Evolutionary conservation across 1,284 basidiomycete genomes (phyloP).

Genomic region (Golubevia sp.): DNA sequence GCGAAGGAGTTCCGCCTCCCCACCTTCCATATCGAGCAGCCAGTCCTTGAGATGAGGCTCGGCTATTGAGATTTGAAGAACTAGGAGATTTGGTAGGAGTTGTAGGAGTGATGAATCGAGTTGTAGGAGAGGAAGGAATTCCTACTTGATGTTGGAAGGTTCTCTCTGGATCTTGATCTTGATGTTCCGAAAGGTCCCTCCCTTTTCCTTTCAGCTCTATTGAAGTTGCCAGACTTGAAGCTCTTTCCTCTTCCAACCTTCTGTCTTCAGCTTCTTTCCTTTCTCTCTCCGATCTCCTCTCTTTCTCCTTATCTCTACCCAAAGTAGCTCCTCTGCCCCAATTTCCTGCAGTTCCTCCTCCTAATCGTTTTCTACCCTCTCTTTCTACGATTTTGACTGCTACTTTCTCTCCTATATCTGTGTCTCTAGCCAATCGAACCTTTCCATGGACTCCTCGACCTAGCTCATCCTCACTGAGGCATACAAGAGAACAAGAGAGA

Average conservation of each 20-base stretch:
- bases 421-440: slow-evolving; percentile 50
- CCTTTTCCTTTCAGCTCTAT: not conserved
- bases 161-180: no score
- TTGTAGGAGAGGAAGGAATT: no score
- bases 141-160: no score
- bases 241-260: no score
- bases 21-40: slow-evolving; percentile 15
- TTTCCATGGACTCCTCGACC: slow-evolving; percentile 57
- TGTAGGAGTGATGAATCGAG: no score
- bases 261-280: not conserved
- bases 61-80: not conserved
- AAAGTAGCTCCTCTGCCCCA: not conserved
- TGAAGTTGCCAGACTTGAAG: not conserved
- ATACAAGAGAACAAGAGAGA: not conserved
- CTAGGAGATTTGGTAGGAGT: not conserved
- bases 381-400: slow-evolving; percentile 50
- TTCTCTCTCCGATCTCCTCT: not conserved
- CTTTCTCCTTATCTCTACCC: not conserved
- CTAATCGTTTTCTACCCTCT: slow-evolving; percentile 7
- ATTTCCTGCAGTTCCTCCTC: not conserved
- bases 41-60: not conserved
- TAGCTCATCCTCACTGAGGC: slow-evolving; percentile 34
- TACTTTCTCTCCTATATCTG: slow-evolving; percentile 46
- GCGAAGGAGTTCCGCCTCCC: slow-evolving; percentile 11
- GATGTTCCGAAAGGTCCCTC: no score